Evolutionary conservation across 2,329 filamentous ascomycete genomes (phyloP).

Genomic region (Colletotrichum scovillei): DNA sequence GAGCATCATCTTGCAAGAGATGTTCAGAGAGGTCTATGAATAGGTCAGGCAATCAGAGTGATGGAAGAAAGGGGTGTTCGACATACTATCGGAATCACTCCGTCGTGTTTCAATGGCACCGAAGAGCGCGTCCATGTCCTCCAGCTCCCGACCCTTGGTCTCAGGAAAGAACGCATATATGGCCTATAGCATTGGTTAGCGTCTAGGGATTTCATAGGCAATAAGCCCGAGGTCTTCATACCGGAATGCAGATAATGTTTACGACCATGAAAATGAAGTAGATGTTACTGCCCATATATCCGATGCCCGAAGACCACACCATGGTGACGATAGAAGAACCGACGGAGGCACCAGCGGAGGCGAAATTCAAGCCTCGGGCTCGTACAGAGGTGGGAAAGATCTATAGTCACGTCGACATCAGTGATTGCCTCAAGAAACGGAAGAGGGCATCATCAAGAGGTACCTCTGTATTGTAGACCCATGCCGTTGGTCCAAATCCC

Average conservation of each 20-base stretch:
- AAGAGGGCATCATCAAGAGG: conserved; percentile 7
- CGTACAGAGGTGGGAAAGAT: conserved; percentile 70
- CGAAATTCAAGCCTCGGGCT: conserved; percentile 66
- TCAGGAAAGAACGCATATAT: conserved; percentile 57
- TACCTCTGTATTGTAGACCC: conserved; percentile 70
- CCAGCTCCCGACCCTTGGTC: conserved; percentile 53
- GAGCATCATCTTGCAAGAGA: conserved; percentile 5
- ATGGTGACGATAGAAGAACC: conserved; percentile 66
- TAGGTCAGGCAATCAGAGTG: background rate
- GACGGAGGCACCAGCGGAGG: conserved; percentile 65
- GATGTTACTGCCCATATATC: conserved; percentile 59
- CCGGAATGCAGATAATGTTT: conserved; percentile 59
- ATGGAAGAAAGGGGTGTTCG: background rate
- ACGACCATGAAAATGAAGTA: conserved; percentile 70
- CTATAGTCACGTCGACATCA: conserved; percentile 38
- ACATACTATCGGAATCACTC: conserved; percentile 10
- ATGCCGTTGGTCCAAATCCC: conserved; percentile 66
- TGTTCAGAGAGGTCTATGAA: background rate
- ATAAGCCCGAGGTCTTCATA: conserved; percentile 38
- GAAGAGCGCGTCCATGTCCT: conserved; percentile 59
- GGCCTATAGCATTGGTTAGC: conserved; percentile 40
- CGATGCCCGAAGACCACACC: conserved; percentile 66
- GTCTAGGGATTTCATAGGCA: background rate
- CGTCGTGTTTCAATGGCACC: conserved; percentile 33
- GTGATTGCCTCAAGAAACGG: background rate